Evolutionary conservation across 495 filamentous ascomycete genomes (phyloP).

Genomic region (Hypoxylon intermedium): DNA sequence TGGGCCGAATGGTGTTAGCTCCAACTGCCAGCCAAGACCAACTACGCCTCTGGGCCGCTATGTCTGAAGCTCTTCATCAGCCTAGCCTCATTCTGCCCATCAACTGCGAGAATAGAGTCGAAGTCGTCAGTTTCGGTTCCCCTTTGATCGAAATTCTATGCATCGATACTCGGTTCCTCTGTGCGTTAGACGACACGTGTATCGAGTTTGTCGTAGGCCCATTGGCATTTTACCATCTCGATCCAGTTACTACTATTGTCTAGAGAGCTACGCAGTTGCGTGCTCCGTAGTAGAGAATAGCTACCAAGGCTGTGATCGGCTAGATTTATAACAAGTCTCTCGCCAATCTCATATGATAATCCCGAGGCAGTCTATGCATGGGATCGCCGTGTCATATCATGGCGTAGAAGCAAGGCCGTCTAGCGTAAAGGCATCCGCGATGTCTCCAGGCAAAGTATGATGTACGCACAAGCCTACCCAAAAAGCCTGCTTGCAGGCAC

Average conservation of each 20-base stretch:
- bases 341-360: slow-evolving; percentile 28
- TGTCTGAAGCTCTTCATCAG: slow-evolving; percentile 20
- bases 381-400: slow-evolving; percentile 1
- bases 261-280: neutral
- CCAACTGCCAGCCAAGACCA: slow-evolving; percentile 10
- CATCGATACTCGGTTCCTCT: slow-evolving; percentile 17
- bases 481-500: slow-evolving; percentile 7
- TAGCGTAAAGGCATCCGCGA: neutral
- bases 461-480: neutral
- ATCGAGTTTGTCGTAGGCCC: slow-evolving; percentile 1
- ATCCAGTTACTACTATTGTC: slow-evolving; percentile 5
- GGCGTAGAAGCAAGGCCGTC: neutral
- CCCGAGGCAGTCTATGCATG: slow-evolving; percentile 11
- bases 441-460: neutral
- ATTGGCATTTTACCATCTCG: slow-evolving; percentile 22
- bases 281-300: slow-evolving; percentile 22
- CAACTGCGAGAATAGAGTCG: neutral
- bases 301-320: no score
- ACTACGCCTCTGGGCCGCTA: slow-evolving; percentile 17
- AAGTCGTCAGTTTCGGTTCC: slow-evolving; percentile 24
- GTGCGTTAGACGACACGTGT: slow-evolving; percentile 4
- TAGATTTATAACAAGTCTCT: no score
- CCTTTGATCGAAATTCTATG: slow-evolving; percentile 34
- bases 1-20: slow-evolving; percentile 3
- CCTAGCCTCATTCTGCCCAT: slow-evolving; percentile 22